Evolutionary conservation across 2,329 filamentous ascomycete species (phyloP), one percentile per base, ranked within the genome.

Genomic region (Alternaria infectoria): DNA sequence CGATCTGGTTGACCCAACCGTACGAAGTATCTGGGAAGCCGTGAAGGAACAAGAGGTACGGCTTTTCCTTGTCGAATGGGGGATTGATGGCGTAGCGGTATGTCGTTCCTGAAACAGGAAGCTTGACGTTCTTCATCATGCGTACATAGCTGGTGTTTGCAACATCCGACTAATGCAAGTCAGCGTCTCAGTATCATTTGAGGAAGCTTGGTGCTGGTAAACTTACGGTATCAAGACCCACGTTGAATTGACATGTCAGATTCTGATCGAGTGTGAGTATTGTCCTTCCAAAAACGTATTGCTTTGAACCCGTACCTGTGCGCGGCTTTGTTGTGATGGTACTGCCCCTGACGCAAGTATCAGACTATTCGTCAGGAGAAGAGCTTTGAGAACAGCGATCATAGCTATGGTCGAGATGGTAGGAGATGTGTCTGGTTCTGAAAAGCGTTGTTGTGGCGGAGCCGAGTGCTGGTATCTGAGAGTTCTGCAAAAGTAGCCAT

Each of bases 391-490:
- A 17, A 3, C n/a, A 40, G 36, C 6, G 1, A 40, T 17, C 36
- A 40, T 40, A 40, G 36, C 1, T 11, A 1, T 17, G 1, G n/a
- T 40, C 36, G n/a, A 40, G 36, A 17, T 40, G 36, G 0, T 40
- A 17, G n/a, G 0, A 40, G 36, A 0, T 40, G 5, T 40, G 36
- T 40, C 36, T 40, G 5, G 0, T n/a, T 40, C 36, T 40, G 9
- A 1, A 40, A 40, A 40, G n/a, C 15, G 36, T 40, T 17, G 0
- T 40, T 2, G n/a, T 17, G 36, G 36, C 36, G 9, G 15, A 17
- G 0, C 3, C 36, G 36, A 40, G 36, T 40, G n/a, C 1, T 17
- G 36, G 9, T 40, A 17, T 0, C 0, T 17, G 1, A 17, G 0
- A 8, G 6, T 40, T 17, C 36, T 40, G 0, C 36, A 17, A 17